A percentile compares a stretch with the other conserved stretches of the same genome.
Evolutionary conservation across 495 filamentous ascomycete genomes (phyloP).

Genomic region (Hypoxylon fragiforme): DNA sequence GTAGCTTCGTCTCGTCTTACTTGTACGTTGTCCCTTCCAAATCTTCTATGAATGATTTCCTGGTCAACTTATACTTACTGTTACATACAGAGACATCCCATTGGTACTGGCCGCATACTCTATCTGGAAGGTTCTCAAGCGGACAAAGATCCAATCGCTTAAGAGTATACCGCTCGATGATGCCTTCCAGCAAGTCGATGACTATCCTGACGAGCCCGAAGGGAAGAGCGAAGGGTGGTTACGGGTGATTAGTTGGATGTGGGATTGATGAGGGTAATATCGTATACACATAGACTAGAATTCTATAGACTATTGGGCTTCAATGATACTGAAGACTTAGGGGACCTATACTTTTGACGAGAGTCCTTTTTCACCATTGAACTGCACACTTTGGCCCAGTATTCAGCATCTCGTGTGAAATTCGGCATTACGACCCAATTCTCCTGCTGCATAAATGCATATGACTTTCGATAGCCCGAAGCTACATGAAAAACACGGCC

Average conservation of each 20-base stretch:
- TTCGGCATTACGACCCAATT: too few species aligned
- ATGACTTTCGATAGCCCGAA: too few species aligned
- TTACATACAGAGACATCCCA: constrained; percentile 52
- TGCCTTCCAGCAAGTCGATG: constrained; percentile 42
- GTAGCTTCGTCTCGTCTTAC: constrained; percentile 53
- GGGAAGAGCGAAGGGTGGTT: constrained; percentile 34
- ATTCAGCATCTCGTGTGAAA: too few species aligned
- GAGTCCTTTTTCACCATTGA: too few species aligned
- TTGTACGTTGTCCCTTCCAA: constrained; percentile 40
- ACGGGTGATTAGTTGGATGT: constrained; percentile 45
- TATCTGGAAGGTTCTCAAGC: constrained; percentile 57
- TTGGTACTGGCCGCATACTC: constrained; percentile 56
- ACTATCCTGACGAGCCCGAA: constrained; percentile 38
- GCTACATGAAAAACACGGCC: not conserved
- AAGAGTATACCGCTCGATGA: constrained; percentile 54
- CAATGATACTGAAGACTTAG: too few species aligned
- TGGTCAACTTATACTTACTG: constrained; percentile 16
- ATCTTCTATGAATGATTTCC: not conserved
- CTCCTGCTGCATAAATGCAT: too few species aligned
- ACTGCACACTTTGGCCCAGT: too few species aligned
- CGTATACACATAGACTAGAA: not conserved
- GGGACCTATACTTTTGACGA: too few species aligned
- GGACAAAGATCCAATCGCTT: constrained; percentile 56
- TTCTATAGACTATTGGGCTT: not conserved
- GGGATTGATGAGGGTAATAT: constrained; percentile 32